Base-by-base conservation (phyloP, 2,329 filamentous ascomycete genomes). In the Aspergillus sp. region DNA sequence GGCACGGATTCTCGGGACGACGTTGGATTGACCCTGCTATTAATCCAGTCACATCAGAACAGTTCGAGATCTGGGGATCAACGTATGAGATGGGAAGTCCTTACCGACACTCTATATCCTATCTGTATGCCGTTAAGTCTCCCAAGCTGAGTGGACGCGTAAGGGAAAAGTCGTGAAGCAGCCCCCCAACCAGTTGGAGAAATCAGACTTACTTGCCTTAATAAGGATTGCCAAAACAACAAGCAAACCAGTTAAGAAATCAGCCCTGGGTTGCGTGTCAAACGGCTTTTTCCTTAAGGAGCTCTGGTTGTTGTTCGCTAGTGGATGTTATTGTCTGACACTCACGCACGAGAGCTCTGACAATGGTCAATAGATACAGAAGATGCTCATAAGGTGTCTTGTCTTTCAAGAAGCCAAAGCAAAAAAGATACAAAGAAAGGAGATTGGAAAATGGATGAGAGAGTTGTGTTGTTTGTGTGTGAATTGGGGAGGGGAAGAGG, bases 401-500 rank as follows among this genome's bases (percentile, higher is more conserved):
- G 19, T 8, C 27, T 19, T 9, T 19, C 8, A 12, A 26, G 26
- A 39, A 27, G 9, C 26, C n/a, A 36, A 36, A 7, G 5, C 30
- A 19, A 39, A 39, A 26, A 8, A 39, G 36, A 39, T 39, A 19
- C 36, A 43, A 40, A 26, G 39, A 32, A 38, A 29, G 44, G 38
- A 28, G 19, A 19, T 19, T 2, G 19, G 19, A 19, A 19, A 48
- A 44, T 12, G 33, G n/a, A 40, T 41, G 19, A 35, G 10, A 9
- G 39, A 30, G 35, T 41, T 27, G 36, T 39, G 2, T 39, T 39
- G 36, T 26, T 39, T 32, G 19, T 36, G 34, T 7, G 34, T 36
- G n/a, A n/a, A 36, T 36, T 36, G n/a, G 12, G 36, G 30, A 12
- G 40, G 30, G 32, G 41, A n/a, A 45, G 38, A 27, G 48, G 30